Conservation (phyloP, 2,329 filamentous ascomycete species). For the Cladophialophora psammophila region DNA sequence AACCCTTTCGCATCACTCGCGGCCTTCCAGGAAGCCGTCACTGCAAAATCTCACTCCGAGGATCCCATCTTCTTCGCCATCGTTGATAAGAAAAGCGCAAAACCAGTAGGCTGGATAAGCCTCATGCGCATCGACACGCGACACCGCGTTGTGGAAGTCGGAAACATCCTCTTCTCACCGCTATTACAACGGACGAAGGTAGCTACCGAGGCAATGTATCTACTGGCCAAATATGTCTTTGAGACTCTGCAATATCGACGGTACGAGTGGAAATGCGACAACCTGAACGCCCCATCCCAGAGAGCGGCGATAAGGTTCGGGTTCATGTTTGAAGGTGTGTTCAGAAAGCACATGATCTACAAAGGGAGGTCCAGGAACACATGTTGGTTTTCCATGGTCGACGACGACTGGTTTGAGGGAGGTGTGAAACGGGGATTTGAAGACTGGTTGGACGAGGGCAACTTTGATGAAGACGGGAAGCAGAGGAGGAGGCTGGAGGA, state of each 20-base stretch:
- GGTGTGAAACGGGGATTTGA: slow-evolving; percentile 56
- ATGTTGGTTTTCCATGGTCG: slow-evolving; percentile 66
- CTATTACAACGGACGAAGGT: slow-evolving; percentile 61
- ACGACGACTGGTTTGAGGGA: slow-evolving; percentile 63
- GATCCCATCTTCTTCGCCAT: slow-evolving; percentile 57
- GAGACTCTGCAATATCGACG: slow-evolving; percentile 62
- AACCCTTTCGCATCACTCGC: slow-evolving; percentile 47
- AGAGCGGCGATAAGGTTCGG: slow-evolving; percentile 65
- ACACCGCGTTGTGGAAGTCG: slow-evolving; percentile 65
- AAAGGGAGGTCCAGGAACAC: slow-evolving; percentile 66
- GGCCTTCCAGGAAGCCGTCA: slow-evolving; percentile 44
- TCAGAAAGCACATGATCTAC: slow-evolving; percentile 67
- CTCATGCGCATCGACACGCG: slow-evolving; percentile 57
- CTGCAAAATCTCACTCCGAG: slow-evolving; percentile 38
- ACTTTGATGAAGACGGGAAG: slow-evolving; percentile 63
- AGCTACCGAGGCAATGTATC: slow-evolving; percentile 66
- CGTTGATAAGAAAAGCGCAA: slow-evolving; percentile 46
- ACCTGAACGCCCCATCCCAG: slow-evolving; percentile 62
- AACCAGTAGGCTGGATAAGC: slow-evolving; percentile 52
- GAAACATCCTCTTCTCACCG: slow-evolving; percentile 61
- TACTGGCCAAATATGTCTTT: slow-evolving; percentile 63
- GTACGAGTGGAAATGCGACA: slow-evolving; percentile 71
- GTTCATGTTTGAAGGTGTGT: slow-evolving; percentile 66
- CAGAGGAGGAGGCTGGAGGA: slow-evolving; percentile 59
- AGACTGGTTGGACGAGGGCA: slow-evolving; percentile 61